phyloP scores from a whole-genome alignment of 441 rosid species.

The Pelargonium myrrhifolium region DNA sequence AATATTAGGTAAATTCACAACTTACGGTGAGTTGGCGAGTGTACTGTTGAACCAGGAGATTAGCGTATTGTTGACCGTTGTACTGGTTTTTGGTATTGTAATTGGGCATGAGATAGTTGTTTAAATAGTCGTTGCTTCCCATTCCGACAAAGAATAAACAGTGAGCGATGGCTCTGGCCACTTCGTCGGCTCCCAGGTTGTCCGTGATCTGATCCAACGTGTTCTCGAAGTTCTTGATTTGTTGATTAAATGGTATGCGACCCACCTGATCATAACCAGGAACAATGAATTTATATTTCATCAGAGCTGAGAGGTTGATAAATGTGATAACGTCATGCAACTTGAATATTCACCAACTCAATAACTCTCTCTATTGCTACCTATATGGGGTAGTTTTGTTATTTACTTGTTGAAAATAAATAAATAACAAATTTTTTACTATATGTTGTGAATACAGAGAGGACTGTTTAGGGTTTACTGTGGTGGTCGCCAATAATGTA shows the following conservation, averaged over 20 bases:
- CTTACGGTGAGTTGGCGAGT: constrained; percentile 56
- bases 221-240: constrained; percentile 65
- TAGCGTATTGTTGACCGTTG: constrained; percentile 63
- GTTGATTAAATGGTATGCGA: constrained; percentile 75
- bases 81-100: constrained; percentile 59
- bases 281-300: not conserved
- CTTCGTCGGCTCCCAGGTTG: constrained; percentile 46
- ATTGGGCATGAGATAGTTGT: constrained; percentile 91
- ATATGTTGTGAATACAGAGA: too few relatives aligned
- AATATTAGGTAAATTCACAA: too few relatives aligned
- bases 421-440: too few relatives aligned
- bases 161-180: constrained; percentile 38
- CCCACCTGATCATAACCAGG: constrained; percentile 53
- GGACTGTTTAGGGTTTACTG: too few relatives aligned
- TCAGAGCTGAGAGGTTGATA: too few relatives aligned
- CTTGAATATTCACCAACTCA: too few relatives aligned
- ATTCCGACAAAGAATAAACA: constrained; percentile 79
- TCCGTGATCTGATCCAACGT: constrained; percentile 59
- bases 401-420: too few relatives aligned
- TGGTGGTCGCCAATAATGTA: too few relatives aligned
- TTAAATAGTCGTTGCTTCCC: constrained; percentile 95
- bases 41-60: constrained; percentile 59
- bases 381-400: too few relatives aligned
- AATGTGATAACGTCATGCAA: too few relatives aligned
- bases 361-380: too few relatives aligned